Evolutionary conservation across 2,329 filamentous ascomycete genomes (phyloP), one percentile per base, ranked within the genome.

Genomic region (Cercospora janseana): DNA sequence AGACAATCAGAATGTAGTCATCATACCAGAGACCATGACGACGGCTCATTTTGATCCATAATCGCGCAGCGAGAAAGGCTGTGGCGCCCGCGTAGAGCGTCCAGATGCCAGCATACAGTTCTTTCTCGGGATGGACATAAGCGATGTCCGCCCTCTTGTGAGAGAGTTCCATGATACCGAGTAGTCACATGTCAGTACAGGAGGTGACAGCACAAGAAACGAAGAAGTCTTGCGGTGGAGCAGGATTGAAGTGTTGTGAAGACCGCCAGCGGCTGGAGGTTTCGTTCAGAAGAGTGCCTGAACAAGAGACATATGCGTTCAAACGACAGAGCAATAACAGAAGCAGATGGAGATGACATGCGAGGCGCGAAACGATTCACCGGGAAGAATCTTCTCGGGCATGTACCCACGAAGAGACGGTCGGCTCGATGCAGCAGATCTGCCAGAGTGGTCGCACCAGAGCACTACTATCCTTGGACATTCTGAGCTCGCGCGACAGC

Each of bases 1-100:
- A 60, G 4, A 65, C 44, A 2, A 70, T 46, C 13, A 71, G 61
- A 28, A 71, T 68, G 53, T 68, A 67, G 46, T 71, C 69, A 54
- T 71, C 69, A 51, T 63, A 71, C 69, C 69, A 71, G 34, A 71
- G 49, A 8, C 69, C 67, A 56, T 70, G 68, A 18, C 68, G 63
- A 18, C 68, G 64, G 16, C 62, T 67, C 40, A 67, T 31, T 52
- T 71, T 71, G 49, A 65, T 65, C 64, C 66, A 70, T 40, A 70
- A 40, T 26, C 69, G 62, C 9, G 69, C 54, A 31, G 59, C 58
- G 8, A 71, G 64, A 29, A 71, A 70, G 2, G 61, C 46, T 24
- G 67, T 65, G 23, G 69, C 69, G 20, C 66, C 68, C 27, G 64
- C 64, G 40, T 66, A 70, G 15, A 71, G 61, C n/a, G 65, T 60